Evolutionary conservation across 2,329 filamentous ascomycete species (phyloP).

Genomic region (Aspergillus flavus): DNA sequence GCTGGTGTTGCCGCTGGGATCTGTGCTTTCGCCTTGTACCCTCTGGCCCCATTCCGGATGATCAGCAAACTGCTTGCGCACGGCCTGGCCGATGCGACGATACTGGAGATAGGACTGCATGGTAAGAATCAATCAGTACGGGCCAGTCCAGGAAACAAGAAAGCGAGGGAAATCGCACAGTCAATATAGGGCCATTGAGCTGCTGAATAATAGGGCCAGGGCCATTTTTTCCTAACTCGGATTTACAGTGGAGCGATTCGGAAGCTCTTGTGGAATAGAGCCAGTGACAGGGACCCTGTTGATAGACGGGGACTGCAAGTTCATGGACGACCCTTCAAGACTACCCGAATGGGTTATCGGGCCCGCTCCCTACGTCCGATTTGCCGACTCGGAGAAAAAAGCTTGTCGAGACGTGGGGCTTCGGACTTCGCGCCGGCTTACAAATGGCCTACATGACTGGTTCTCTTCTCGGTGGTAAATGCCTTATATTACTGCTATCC

Average conservation of each 20-base stretch:
- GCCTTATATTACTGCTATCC: neutral
- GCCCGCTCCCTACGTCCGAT: neutral
- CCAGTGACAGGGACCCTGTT: too few species aligned
- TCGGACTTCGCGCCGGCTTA: neutral
- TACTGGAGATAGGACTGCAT: neutral
- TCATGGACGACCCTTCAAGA: neutral
- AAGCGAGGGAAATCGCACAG: neutral
- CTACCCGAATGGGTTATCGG: neutral
- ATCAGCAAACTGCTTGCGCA: neutral
- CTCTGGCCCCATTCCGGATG: neutral
- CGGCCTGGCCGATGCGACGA: neutral
- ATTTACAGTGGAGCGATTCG: neutral
- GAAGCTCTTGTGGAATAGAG: neutral
- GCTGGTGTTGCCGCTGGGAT: neutral
- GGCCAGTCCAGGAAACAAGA: neutral
- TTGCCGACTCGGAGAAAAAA: neutral
- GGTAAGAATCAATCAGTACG: neutral
- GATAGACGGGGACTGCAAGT: too few species aligned
- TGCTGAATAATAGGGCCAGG: constrained; percentile 1
- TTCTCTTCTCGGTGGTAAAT: neutral
- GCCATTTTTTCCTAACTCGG: neutral
- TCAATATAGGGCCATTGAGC: neutral
- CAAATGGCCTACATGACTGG: neutral
- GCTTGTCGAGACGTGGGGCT: neutral
- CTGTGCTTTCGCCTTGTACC: neutral